A percentile compares a stretch with the other conserved stretches of the same genome.
These are phyloP conservation scores for Penicillium sp. DNA, from an alignment of 2,329 filamentous ascomycete species.

Conservation along the genomic window DNA sequence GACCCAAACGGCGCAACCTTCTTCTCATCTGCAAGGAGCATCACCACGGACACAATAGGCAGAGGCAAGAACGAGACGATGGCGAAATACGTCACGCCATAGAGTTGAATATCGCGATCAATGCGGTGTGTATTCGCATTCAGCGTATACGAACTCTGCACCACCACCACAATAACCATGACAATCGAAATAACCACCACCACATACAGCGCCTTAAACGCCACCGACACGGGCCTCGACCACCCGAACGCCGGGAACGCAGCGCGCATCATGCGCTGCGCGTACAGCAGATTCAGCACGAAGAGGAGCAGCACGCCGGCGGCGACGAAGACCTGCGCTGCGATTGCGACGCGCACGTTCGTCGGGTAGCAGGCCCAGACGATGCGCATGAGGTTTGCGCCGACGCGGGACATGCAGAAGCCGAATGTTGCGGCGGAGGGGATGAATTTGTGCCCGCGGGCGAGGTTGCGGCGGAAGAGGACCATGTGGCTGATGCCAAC, in stretches of 20 bases:
- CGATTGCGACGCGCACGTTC: constrained; percentile 55
- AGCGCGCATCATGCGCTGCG: constrained; percentile 73
- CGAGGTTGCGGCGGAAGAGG: constrained; percentile 47
- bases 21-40: constrained; percentile 50
- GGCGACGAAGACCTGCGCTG: constrained; percentile 69
- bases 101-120: constrained; percentile 66
- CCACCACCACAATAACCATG: constrained; percentile 65
- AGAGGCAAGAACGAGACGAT: constrained; percentile 69
- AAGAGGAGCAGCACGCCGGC: constrained; percentile 76
- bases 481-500: constrained; percentile 49
- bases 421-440: constrained; percentile 49
- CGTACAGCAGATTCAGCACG: constrained; percentile 75
- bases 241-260: constrained; percentile 72
- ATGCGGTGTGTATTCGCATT: constrained; percentile 51
- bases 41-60: constrained; percentile 53
- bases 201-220: constrained; percentile 62
- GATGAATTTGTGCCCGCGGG: constrained; percentile 52
- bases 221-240: constrained; percentile 54
- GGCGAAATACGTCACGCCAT: constrained; percentile 63
- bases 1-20: constrained; percentile 64
- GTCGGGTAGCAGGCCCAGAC: constrained; percentile 54
- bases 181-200: constrained; percentile 62
- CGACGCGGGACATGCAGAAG: constrained; percentile 54
- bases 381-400: constrained; percentile 54
- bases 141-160: constrained; percentile 70